phyloP scores from a whole-genome alignment of 129 eudicot species.

The Helianthus tuberosus region DNA sequence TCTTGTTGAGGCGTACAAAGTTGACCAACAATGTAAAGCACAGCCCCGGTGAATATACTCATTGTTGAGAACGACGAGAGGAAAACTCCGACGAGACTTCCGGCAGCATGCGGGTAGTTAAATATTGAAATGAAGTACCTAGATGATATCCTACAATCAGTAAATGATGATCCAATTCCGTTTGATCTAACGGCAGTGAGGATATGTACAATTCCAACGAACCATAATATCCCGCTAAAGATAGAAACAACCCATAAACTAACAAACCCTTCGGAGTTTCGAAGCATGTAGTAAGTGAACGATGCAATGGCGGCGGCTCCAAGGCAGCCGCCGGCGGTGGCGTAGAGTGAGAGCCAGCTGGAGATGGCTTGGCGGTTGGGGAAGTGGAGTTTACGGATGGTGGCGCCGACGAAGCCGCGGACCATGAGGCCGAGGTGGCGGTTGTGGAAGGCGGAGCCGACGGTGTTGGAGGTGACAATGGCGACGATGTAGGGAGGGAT shows the following conservation, averaged over 20 bases:
- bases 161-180: conserved; percentile 12
- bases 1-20: conserved; percentile 39
- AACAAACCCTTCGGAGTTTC: conserved; percentile 55
- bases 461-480: conserved; percentile 68
- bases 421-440: conserved; percentile 88
- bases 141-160: conserved; percentile 6
- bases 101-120: conserved; percentile 68
- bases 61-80: conserved; percentile 64
- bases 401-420: conserved; percentile 57
- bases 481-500: conserved; percentile 76
- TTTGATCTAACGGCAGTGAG: conserved; percentile 45
- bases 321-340: conserved; percentile 69
- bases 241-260: conserved; percentile 83
- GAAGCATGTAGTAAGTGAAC: conserved; percentile 74
- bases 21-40: conserved; percentile 59
- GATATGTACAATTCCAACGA: conserved; percentile 59
- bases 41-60: conserved; percentile 60
- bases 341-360: conserved; percentile 72
- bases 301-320: conserved; percentile 71
- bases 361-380: conserved; percentile 58
- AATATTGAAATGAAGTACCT: conserved; percentile 56
- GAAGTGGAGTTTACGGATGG: conserved; percentile 47
- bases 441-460: conserved; percentile 64
- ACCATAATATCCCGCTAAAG: conserved; percentile 80
- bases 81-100: conserved; percentile 59